These are phyloP conservation scores for Plasmodium malariae DNA, from an alignment of 169 alveolate species.

Conservation along the genomic window DNA sequence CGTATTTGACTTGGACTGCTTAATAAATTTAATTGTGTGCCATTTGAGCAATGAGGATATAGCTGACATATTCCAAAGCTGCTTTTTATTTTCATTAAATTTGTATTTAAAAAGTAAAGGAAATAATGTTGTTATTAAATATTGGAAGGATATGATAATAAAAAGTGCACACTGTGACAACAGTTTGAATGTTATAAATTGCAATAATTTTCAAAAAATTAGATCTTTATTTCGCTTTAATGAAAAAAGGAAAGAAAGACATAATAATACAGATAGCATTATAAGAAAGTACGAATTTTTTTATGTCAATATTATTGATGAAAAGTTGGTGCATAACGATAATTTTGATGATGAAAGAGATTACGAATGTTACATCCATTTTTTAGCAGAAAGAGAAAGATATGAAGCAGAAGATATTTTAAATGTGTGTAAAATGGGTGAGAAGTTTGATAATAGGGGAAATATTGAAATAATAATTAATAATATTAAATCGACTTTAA, in stretches of 20 bases:
- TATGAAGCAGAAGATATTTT: conserved; percentile 40
- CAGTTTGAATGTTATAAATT: background rate
- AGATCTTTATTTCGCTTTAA: background rate
- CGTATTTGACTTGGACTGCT: conserved; percentile 9
- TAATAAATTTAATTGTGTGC: conserved; percentile 31
- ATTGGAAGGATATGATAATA: background rate
- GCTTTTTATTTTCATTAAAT: conserved; percentile 40
- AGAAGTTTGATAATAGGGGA: background rate
- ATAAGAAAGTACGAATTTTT: conserved; percentile 31
- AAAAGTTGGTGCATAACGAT: background rate
- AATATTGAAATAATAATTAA: conserved; percentile 9
- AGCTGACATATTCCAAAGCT: conserved; percentile 27
- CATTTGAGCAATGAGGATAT: conserved; percentile 26
- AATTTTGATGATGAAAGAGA: background rate
- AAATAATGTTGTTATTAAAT: conserved; percentile 11
- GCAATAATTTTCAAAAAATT: conserved; percentile 11
- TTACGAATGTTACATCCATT: conserved; percentile 29
- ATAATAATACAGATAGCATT: background rate
- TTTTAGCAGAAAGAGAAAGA: background rate
- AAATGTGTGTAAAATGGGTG: conserved; percentile 13
- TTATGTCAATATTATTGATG: conserved; percentile 29
- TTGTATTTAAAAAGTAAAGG: conserved; percentile 24
- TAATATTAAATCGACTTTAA: conserved; percentile 18
- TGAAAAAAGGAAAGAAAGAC: background rate
- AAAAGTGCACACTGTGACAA: background rate